Percentiles rank a stretch among this genome's conserved stretches.
Evolutionary conservation across 2,329 filamentous ascomycete species (phyloP).

Genomic region (Penicillium rolfsii): DNA sequence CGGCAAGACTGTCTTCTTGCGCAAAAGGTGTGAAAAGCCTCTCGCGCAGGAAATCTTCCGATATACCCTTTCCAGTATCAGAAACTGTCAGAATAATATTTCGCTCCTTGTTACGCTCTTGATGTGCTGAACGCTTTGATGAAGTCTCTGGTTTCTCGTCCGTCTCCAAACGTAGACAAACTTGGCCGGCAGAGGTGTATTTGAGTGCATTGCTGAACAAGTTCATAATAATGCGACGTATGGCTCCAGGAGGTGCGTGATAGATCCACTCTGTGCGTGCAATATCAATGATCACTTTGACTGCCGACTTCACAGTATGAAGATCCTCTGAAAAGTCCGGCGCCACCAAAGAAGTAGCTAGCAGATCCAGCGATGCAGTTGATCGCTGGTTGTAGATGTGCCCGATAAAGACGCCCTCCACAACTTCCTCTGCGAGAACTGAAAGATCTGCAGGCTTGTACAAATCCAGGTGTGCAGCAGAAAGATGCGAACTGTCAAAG

Average conservation of each 20-base stretch:
- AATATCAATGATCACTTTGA: conserved; percentile 3
- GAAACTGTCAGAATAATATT: conserved; percentile 1
- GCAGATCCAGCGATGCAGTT: background rate
- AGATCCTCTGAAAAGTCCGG: background rate
- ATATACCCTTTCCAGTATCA: conserved; percentile 4
- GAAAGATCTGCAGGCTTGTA: conserved; percentile 28
- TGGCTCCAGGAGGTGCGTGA: conserved; percentile 28
- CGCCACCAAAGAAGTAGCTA: background rate
- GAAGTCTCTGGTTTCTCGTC: background rate
- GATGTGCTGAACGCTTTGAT: background rate
- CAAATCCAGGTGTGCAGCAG: conserved; percentile 8
- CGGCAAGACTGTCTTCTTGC: conserved; percentile 61
- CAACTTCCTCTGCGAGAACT: conserved; percentile 31
- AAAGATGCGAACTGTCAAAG: background rate
- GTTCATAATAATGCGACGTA: conserved; percentile 39
- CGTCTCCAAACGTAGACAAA: conserved; percentile 23
- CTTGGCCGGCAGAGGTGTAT: conserved; percentile 32
- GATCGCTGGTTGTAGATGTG: conserved; percentile 16
- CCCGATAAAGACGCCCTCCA: conserved; percentile 30
- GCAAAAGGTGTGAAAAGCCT: conserved; percentile 59
- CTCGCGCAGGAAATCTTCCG: background rate
- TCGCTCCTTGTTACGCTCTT: background rate
- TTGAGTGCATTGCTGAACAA: conserved; percentile 38
- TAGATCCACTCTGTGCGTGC: conserved; percentile 27
- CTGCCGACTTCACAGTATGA: background rate